Conservation (phyloP, 345 rosid genomes). For the Theobroma cacao region DNA sequence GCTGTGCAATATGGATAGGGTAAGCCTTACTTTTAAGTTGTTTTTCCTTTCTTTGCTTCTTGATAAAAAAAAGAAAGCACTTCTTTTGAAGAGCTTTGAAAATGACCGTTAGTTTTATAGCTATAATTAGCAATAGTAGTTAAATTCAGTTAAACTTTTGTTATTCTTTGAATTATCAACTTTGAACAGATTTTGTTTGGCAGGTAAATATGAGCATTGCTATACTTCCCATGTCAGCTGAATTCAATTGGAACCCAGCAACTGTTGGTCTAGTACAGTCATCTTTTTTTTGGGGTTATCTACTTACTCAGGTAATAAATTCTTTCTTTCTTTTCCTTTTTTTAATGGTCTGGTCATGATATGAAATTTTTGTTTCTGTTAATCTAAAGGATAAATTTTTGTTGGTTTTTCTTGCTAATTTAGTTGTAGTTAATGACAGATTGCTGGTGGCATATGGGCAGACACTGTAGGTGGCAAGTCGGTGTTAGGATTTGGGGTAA, state of each 20-base stretch:
- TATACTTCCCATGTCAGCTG: conserved; percentile 98
- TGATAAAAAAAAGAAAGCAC: background rate
- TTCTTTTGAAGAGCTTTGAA: background rate
- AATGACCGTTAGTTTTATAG: background rate
- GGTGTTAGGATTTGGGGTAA: conserved; percentile 84
- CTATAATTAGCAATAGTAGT: background rate
- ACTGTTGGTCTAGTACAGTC: conserved; percentile 93
- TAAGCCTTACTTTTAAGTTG: conserved; percentile 24
- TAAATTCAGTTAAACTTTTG: background rate
- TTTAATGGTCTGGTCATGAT: background rate
- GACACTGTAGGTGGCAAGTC: conserved; percentile 86
- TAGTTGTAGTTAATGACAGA: conserved; percentile 30
- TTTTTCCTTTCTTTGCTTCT: background rate
- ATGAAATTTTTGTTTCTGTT: background rate
- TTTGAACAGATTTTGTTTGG: conserved; percentile 30
- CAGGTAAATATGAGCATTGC: conserved; percentile 99
- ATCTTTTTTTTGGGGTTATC: conserved; percentile 98
- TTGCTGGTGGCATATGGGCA: conserved; percentile 98
- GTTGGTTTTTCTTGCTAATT: conserved; percentile 6
- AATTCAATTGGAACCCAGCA: conserved; percentile 77
- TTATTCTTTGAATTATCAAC: conserved; percentile 13
- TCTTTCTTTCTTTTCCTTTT: background rate
- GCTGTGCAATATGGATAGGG: conserved; percentile 93
- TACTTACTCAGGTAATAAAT: conserved; percentile 72
- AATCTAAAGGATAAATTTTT: background rate